Conservation (phyloP, 768 basidiomycete genomes). For the Tylopilus rubrobrunneus region DNA sequence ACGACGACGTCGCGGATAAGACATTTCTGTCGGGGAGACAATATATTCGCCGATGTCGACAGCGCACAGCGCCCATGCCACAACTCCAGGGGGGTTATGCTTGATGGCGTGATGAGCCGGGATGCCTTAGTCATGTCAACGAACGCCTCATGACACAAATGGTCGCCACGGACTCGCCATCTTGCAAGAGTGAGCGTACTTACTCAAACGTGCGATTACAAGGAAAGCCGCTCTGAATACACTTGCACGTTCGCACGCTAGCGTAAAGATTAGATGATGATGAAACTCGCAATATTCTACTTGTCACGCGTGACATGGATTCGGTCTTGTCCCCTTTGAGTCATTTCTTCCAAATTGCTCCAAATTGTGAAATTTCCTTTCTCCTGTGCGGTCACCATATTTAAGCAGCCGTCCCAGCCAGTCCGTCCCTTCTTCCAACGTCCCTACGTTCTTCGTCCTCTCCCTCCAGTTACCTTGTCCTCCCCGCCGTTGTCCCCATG, state of each 20-base stretch:
- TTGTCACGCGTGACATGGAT: conserved; percentile 25
- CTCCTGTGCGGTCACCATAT: conserved; percentile 36
- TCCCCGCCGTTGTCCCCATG: conserved; percentile 39
- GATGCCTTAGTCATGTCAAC: not conserved
- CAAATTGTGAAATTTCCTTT: conserved; percentile 35
- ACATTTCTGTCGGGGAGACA: too few species aligned
- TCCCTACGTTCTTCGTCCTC: conserved; percentile 12
- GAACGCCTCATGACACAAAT: not conserved
- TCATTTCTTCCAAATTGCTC: conserved; percentile 32
- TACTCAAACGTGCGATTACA: conserved; percentile 16
- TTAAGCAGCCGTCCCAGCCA: conserved; percentile 24
- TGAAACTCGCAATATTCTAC: not conserved
- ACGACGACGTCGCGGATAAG: not conserved
- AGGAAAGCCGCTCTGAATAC: not conserved
- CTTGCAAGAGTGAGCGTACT: not conserved
- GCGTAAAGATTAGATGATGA: conserved; percentile 14
- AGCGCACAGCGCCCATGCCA: not conserved
- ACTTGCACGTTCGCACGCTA: conserved; percentile 15
- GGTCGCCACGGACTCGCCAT: conserved; percentile 12
- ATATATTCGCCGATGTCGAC: conserved; percentile 1
- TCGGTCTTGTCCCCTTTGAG: conserved; percentile 30
- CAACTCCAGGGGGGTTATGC: not conserved
- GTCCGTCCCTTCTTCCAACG: conserved; percentile 19
- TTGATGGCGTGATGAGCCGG: conserved; percentile 10
- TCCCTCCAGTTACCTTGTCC: not conserved